Conservation (phyloP, 306 rosid genomes). For the Parietaria judaica region DNA sequence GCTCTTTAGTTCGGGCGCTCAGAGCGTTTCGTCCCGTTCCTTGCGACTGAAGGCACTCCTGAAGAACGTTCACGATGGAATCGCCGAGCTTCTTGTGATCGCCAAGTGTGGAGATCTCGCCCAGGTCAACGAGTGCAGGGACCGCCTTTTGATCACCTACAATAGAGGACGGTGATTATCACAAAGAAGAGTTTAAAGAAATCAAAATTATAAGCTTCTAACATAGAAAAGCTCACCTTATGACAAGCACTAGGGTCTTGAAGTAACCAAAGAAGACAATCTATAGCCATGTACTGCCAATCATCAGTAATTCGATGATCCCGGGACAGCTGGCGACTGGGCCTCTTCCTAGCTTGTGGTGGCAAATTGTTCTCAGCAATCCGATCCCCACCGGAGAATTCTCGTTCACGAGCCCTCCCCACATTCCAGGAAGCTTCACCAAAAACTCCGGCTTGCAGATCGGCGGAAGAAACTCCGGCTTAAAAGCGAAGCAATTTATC, state of each 20-base stretch:
- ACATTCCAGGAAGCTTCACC: too few relatives aligned
- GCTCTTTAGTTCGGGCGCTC: slow-evolving; percentile 56
- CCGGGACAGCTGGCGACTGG: slow-evolving; percentile 24
- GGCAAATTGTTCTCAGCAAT: slow-evolving; percentile 41
- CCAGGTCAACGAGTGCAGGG: slow-evolving; percentile 85
- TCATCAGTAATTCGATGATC: slow-evolving; percentile 39
- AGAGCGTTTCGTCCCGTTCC: slow-evolving; percentile 61
- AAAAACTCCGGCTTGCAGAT: too few relatives aligned
- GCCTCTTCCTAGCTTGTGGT: slow-evolving; percentile 38
- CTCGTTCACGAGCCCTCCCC: slow-evolving; percentile 46
- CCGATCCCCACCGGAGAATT: slow-evolving; percentile 54
- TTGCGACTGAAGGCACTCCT: slow-evolving; percentile 76
- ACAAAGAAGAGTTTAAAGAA: slow-evolving; percentile 34
- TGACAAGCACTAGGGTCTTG: slow-evolving; percentile 47
- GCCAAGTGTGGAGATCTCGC: slow-evolving; percentile 78
- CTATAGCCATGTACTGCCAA: slow-evolving; percentile 38
- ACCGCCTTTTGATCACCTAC: slow-evolving; percentile 88
- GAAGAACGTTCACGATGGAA: slow-evolving; percentile 69
- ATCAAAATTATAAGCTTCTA: slow-evolving; percentile 15
- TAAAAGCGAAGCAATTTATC: slow-evolving; percentile 90
- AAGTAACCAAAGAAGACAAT: slow-evolving; percentile 44
- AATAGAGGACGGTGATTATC: slow-evolving; percentile 28
- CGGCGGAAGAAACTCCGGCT: slow-evolving; percentile 97
- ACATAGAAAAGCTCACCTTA: slow-evolving; percentile 12
- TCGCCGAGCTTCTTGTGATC: slow-evolving; percentile 94